Conservation (phyloP, 805 yeast genomes). For the Saccharomyces jurei region DNA sequence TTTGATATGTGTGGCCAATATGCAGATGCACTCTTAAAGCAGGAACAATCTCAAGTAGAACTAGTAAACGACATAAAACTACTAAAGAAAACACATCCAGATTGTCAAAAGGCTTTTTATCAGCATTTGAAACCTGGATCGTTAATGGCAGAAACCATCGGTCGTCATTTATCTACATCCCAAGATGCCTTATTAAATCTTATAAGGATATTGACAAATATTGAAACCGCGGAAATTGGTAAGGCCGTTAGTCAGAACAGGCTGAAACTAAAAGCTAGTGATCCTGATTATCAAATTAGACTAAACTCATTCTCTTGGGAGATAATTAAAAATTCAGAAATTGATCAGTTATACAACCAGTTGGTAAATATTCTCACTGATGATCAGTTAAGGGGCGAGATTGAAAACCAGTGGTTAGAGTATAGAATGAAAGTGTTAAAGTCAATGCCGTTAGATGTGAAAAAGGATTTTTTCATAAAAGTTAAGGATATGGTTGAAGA, state of each 20-base stretch:
- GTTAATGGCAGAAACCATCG: constrained; percentile 44
- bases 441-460: constrained; percentile 40
- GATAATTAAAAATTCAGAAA: constrained; percentile 40
- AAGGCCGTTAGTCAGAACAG: constrained; percentile 39
- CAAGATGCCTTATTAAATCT: constrained; percentile 38
- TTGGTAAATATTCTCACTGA: constrained; percentile 54
- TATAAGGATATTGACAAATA: constrained; percentile 33
- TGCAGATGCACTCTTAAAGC: constrained; percentile 35
- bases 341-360: constrained; percentile 47
- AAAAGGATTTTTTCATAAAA: constrained; percentile 33
- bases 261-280: constrained; percentile 39
- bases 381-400: constrained; percentile 47
- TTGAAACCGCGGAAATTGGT: constrained; percentile 38
- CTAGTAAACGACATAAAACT: constrained; percentile 39
- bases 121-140: constrained; percentile 49
- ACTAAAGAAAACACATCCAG: constrained; percentile 35
- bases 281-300: constrained; percentile 35
- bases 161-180: constrained; percentile 40
- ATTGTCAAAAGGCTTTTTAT: constrained; percentile 41
- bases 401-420: constrained; percentile 54
- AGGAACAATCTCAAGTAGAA: constrained; percentile 43
- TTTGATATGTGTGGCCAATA: constrained; percentile 42
- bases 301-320: constrained; percentile 38
- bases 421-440: constrained; percentile 48
- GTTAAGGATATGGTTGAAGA: constrained; percentile 56